These are phyloP conservation scores for Acanthamoeba sp. DNA, from an alignment of 208 protist species.

Conservation along the genomic window DNA sequence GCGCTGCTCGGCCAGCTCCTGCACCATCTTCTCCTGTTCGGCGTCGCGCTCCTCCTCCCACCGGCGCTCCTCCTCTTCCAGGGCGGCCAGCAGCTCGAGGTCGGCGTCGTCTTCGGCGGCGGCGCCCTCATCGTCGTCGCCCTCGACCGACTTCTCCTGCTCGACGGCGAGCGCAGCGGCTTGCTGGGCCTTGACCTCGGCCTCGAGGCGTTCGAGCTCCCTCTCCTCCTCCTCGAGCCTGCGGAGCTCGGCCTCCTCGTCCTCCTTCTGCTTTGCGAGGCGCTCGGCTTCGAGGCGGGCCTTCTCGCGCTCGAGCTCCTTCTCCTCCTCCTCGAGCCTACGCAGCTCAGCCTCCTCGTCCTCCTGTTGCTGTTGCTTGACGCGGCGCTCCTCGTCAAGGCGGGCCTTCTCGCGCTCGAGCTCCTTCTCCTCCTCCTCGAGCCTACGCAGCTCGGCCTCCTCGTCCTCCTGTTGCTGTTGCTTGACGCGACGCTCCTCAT, in stretches of 20 bases:
- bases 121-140: neutral
- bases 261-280: neutral
- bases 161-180: neutral
- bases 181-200: neutral
- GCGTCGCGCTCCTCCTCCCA: neutral
- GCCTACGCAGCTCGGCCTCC: neutral
- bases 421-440: conserved; percentile 33
- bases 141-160: neutral
- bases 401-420: neutral
- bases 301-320: neutral
- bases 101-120: neutral
- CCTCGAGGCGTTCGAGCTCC: neutral
- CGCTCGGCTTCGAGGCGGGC: too few species aligned
- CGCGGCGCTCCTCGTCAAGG: neutral
- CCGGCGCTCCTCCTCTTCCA: neutral
- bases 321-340: neutral
- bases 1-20: neutral
- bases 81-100: neutral
- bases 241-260: neutral
- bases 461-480: neutral
- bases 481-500: neutral
- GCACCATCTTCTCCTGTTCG: conserved; percentile 41
- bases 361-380: neutral
- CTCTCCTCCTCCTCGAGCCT: conserved; percentile 4
- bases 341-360: neutral